A percentile compares a stretch with the other conserved stretches of the same genome.
Evolutionary conservation across 441 rosid genomes (phyloP).

Genomic region (Populus hybrid): DNA sequence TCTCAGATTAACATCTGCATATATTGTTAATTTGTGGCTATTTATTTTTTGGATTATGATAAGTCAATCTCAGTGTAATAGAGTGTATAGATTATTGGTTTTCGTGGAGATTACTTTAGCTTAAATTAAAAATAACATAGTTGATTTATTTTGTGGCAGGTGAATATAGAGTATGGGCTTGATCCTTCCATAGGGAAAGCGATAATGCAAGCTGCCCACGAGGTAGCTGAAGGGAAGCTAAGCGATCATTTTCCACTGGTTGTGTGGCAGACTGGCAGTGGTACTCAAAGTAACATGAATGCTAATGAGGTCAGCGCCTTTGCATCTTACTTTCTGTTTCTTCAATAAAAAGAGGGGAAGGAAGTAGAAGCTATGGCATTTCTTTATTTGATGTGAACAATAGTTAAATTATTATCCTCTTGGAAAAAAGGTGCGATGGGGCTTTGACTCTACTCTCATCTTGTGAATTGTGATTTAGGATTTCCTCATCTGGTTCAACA

Average conservation of each 20-base stretch:
- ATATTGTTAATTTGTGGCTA: too few relatives aligned
- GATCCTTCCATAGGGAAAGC: constrained; percentile 84
- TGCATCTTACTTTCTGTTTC: background rate
- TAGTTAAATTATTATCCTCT: background rate
- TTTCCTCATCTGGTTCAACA: background rate
- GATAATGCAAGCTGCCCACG: constrained; percentile 86
- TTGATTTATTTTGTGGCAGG: constrained; percentile 35
- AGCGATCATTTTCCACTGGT: constrained; percentile 91
- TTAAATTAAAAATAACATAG: too few relatives aligned
- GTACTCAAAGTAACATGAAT: constrained; percentile 96
- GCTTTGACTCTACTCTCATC: background rate
- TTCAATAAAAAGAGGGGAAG: background rate
- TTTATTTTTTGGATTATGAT: background rate
- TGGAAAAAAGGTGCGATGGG: background rate
- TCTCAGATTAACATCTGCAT: too few relatives aligned
- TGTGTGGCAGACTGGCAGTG: constrained; percentile 99
- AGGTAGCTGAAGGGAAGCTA: constrained; percentile 88
- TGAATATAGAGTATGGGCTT: constrained; percentile 50
- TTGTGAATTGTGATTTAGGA: background rate
- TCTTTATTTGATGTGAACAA: background rate
- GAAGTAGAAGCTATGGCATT: background rate
- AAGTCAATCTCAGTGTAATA: background rate
- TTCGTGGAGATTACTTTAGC: background rate
- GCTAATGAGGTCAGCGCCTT: constrained; percentile 72
- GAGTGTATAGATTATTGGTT: too few relatives aligned